phyloP scores from a whole-genome alignment of 768 basidiomycete species.

The Inosperma sp. region DNA sequence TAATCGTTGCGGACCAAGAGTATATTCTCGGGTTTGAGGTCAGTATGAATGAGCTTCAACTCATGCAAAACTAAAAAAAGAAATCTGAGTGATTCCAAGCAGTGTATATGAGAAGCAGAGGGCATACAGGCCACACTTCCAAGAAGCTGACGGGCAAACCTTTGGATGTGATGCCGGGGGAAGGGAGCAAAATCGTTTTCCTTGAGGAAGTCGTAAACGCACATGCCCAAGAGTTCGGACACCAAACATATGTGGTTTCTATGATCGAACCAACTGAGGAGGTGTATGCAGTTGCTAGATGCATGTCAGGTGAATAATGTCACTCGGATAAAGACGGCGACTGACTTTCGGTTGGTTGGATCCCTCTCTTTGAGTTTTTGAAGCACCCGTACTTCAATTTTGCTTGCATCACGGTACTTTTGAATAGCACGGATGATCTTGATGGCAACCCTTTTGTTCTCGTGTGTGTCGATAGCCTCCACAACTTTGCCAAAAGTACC shows the following conservation, averaged over 20 bases:
- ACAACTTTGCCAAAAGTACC: slow-evolving; percentile 99
- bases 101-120: slow-evolving; percentile 3
- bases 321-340: slow-evolving; percentile 20
- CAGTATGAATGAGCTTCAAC: slow-evolving; percentile 90
- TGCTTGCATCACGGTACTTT: slow-evolving; percentile 98
- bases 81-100: slow-evolving; percentile 16
- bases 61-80: slow-evolving; percentile 74
- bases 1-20: slow-evolving; percentile 85
- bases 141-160: slow-evolving; percentile 88
- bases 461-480: slow-evolving; percentile 79
- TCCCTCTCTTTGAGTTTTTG: slow-evolving; percentile 88
- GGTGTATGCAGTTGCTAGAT: slow-evolving; percentile 92
- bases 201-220: slow-evolving; percentile 98
- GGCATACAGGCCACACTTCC: slow-evolving; percentile 90
- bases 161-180: slow-evolving; percentile 93
- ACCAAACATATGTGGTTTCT: slow-evolving; percentile 97
- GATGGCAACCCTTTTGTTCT: slow-evolving; percentile 80
- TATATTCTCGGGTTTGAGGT: slow-evolving; percentile 99
- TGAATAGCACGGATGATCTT: slow-evolving; percentile 99
- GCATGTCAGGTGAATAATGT: slow-evolving; percentile 17
- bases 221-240: slow-evolving; percentile 92
- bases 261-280: slow-evolving; percentile 93
- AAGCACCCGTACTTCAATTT: slow-evolving; percentile 95
- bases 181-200: slow-evolving; percentile 97
- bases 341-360: slow-evolving; percentile 83